These are phyloP conservation scores for Bathelium albidoporum DNA, from an alignment of 495 filamentous ascomycete species.

Conservation along the genomic window DNA sequence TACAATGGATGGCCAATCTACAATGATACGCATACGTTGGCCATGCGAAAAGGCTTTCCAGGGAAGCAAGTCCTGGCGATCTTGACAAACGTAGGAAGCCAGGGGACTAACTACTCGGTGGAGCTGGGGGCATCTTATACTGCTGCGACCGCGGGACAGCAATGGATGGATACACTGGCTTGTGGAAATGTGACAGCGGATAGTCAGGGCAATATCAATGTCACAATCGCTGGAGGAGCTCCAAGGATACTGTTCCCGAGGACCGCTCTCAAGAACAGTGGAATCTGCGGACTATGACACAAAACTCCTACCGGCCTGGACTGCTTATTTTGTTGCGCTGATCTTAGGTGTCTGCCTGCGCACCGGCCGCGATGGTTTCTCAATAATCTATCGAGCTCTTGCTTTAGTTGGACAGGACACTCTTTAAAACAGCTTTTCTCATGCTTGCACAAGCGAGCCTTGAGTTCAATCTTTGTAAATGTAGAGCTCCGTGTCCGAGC, in stretches of 20 bases:
- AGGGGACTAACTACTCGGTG: slow-evolving; percentile 35
- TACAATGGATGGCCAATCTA: slow-evolving; percentile 47
- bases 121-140: slow-evolving; percentile 26
- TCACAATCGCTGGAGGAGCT: slow-evolving; percentile 18
- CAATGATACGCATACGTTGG: slow-evolving; percentile 45
- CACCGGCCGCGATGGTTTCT: too few species aligned
- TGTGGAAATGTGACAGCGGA: slow-evolving; percentile 36
- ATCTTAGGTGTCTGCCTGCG: too few species aligned
- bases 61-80: slow-evolving; percentile 48
- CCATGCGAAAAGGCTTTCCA: slow-evolving; percentile 51
- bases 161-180: slow-evolving; percentile 31
- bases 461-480: too few species aligned
- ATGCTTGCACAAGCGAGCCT: too few species aligned
- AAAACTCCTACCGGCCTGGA: too few species aligned
- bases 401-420: too few species aligned
- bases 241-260: slow-evolving; percentile 19
- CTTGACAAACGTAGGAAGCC: slow-evolving; percentile 46
- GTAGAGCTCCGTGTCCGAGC: too few species aligned
- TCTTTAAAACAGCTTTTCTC: too few species aligned
- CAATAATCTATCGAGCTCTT: too few species aligned
- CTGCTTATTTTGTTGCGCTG: too few species aligned
- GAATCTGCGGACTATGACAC: too few species aligned
- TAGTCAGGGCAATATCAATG: slow-evolving; percentile 14
- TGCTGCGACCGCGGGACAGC: slow-evolving; percentile 20
- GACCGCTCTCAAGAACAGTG: slow-evolving; percentile 5